A percentile compares a stretch with the other conserved stretches of the same genome.
Evolutionary conservation across 2,329 filamentous ascomycete genomes (phyloP).

Genomic region (Aphanoascus verrucosus): DNA sequence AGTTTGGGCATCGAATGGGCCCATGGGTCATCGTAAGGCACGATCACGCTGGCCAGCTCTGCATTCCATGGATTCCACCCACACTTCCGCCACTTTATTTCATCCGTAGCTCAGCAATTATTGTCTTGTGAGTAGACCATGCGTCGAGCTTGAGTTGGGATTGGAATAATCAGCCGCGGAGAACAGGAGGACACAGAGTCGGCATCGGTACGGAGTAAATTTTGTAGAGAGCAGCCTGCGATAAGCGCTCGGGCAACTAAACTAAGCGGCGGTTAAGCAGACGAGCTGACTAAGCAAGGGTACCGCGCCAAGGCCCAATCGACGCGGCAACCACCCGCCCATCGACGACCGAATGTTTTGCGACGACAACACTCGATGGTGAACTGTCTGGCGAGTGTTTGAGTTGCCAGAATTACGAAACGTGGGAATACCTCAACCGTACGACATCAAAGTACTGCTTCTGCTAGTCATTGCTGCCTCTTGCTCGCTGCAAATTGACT

Average conservation of each 20-base stretch:
- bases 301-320: slow-evolving; percentile 1
- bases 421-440: neutral
- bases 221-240: no score
- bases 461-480: no score
- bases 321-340: slow-evolving; percentile 5
- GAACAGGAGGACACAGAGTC: no score
- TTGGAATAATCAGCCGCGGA: no score
- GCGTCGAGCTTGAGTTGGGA: no score
- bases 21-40: neutral
- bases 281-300: slow-evolving; percentile 4
- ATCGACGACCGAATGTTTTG: slow-evolving; percentile 1
- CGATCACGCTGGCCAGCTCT: neutral
- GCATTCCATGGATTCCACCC: neutral
- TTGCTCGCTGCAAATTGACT: no score
- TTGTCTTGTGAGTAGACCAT: neutral
- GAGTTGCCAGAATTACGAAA: neutral
- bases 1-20: neutral
- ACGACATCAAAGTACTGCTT: no score
- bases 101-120: neutral
- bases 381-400: slow-evolving; percentile 3
- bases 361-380: slow-evolving; percentile 4
- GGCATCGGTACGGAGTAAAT: no score
- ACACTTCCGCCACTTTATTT: neutral
- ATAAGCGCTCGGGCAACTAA: no score
- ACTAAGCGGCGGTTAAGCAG: neutral